These are phyloP conservation scores for Lipomyces spencermartinsiae DNA, from an alignment of 805 yeast species.

Conservation along the genomic window DNA sequence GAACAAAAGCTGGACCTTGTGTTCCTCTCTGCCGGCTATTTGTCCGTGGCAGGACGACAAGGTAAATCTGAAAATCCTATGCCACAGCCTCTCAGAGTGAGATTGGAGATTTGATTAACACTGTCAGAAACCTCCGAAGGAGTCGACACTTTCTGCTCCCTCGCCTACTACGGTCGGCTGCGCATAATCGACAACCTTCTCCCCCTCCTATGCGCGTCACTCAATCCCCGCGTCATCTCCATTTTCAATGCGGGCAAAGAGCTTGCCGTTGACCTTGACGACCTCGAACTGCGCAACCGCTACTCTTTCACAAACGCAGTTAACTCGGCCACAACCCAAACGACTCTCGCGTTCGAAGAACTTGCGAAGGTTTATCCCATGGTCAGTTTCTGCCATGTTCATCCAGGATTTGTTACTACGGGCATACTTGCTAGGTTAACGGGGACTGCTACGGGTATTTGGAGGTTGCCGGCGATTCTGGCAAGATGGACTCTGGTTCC, in stretches of 20 bases:
- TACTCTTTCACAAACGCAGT: background rate
- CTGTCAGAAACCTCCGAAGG: slow-evolving; percentile 1
- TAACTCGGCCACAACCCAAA: background rate
- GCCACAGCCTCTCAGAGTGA: background rate
- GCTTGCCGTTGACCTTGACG: background rate
- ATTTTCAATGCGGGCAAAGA: slow-evolving; percentile 2
- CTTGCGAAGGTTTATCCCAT: background rate
- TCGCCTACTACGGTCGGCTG: slow-evolving; percentile 5
- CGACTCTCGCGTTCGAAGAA: slow-evolving; percentile 7
- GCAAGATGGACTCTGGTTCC: slow-evolving; percentile 5
- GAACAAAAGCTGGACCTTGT: slow-evolving; percentile 1
- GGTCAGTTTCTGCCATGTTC: slow-evolving; percentile 2
- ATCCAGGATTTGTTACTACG: background rate
- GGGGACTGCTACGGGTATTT: background rate
- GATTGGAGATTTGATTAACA: background rate
- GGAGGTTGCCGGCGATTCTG: background rate
- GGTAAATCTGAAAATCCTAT: background rate
- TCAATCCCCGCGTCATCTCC: slow-evolving; percentile 4
- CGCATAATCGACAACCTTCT: slow-evolving; percentile 6
- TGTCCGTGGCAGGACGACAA: background rate
- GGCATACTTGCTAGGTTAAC: background rate
- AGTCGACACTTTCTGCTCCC: background rate
- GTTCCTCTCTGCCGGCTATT: slow-evolving; percentile 13
- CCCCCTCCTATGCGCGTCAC: slow-evolving; percentile 2
- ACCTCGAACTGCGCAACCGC: slow-evolving; percentile 1